Evolutionary conservation across 2,329 filamentous ascomycete genomes (phyloP).

Genomic region (Trichothecium roseum): DNA sequence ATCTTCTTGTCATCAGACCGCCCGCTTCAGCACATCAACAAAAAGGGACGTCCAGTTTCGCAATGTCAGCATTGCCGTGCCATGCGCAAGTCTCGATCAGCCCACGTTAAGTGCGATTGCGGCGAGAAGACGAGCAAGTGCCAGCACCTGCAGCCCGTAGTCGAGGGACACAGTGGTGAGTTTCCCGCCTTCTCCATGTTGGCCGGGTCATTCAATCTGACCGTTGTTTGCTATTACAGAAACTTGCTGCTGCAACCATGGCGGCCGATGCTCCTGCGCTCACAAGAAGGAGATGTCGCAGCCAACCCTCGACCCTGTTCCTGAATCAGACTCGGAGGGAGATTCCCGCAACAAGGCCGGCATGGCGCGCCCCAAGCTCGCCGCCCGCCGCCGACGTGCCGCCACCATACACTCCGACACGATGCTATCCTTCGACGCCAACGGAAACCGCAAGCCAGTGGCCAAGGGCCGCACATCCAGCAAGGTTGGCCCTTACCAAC

Average conservation of each 20-base stretch:
- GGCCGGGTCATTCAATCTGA: conserved; percentile 9
- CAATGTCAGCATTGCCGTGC: conserved; percentile 96
- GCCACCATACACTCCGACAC: conserved; percentile 53
- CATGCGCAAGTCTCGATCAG: conserved; percentile 89
- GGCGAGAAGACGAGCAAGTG: conserved; percentile 79
- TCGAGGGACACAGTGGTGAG: conserved; percentile 52
- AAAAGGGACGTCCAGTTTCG: conserved; percentile 93
- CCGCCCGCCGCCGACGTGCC: conserved; percentile 42
- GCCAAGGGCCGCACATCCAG: conserved; percentile 51
- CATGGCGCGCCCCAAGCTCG: conserved; percentile 27
- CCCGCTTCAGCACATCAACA: conserved; percentile 87
- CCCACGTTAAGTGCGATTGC: conserved; percentile 94
- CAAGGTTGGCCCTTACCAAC: conserved; percentile 51
- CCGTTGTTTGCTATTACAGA: conserved; percentile 27
- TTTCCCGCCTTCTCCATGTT: not conserved
- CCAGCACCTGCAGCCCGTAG: conserved; percentile 44
- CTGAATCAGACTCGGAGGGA: conserved; percentile 51
- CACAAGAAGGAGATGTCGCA: conserved; percentile 48
- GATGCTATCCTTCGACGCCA: conserved; percentile 48
- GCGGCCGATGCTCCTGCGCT: conserved; percentile 54
- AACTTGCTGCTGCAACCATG: conserved; percentile 62
- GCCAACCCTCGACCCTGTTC: conserved; percentile 47
- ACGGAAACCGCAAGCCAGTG: conserved; percentile 53
- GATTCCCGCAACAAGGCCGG: conserved; percentile 19
- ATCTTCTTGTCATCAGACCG: conserved; percentile 53